Percentiles rank a stretch among this genome's conserved stretches.
These are phyloP conservation scores for Candida dubliniensis DNA, from an alignment of 1,139 yeast genomes.

Conservation along the genomic window DNA sequence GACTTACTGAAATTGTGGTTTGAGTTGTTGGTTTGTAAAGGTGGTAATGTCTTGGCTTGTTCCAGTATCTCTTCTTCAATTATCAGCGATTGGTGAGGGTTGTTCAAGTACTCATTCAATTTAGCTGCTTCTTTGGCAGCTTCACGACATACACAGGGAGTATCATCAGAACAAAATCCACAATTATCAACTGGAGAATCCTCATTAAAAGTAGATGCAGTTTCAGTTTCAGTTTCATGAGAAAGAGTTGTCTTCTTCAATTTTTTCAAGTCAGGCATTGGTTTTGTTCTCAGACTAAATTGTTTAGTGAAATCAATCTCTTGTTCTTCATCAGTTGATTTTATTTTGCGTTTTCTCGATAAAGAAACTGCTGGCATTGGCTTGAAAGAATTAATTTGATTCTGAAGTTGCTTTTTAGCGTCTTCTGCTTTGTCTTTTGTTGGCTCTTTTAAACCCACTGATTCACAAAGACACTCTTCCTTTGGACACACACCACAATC, in stretches of 20 bases:
- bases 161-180: constrained; percentile 90
- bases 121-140: constrained; percentile 63
- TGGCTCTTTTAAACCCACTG: constrained; percentile 52
- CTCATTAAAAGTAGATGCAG: constrained; percentile 29
- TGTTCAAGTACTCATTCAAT: constrained; percentile 29
- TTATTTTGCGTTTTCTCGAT: constrained; percentile 29
- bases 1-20: constrained; percentile 26
- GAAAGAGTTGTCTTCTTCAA: constrained; percentile 14
- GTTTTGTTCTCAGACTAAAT: constrained; percentile 33
- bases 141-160: constrained; percentile 90
- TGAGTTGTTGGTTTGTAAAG: constrained; percentile 27
- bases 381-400: constrained; percentile 41
- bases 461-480: constrained; percentile 70
- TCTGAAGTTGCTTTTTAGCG: constrained; percentile 23
- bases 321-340: constrained; percentile 15
- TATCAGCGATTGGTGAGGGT: constrained; percentile 10
- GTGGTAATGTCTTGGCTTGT: constrained; percentile 34
- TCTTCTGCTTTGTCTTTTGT: constrained; percentile 3
- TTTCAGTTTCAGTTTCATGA: constrained; percentile 1
- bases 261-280: constrained; percentile 42
- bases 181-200: constrained; percentile 71
- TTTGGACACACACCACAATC: constrained; percentile 69
- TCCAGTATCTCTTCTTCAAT: constrained; percentile 16
- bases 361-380: constrained; percentile 66
- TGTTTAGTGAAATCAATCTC: constrained; percentile 59